Conservation (phyloP, 2,329 filamentous ascomycete species). For the Tolypocladium paradoxum region DNA sequence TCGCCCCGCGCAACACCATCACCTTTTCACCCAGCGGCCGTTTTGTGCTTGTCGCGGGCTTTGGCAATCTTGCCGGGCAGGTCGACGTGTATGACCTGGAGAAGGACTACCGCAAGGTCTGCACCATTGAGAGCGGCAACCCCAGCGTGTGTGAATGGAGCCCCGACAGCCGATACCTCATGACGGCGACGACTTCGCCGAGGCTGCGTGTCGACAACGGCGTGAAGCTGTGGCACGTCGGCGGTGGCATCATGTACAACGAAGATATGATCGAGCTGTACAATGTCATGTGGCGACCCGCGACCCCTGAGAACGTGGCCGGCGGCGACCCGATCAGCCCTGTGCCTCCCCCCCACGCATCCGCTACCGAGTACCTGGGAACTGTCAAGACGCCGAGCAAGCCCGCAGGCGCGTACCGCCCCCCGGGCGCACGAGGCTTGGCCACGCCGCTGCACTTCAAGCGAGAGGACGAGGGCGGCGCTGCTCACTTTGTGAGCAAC, state of each 20-base stretch:
- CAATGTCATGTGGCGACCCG: slow-evolving; percentile 79
- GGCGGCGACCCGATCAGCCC: slow-evolving; percentile 61
- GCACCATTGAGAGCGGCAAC: slow-evolving; percentile 90
- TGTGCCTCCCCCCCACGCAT: slow-evolving; percentile 69
- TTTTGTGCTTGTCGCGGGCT: slow-evolving; percentile 88
- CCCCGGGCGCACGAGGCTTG: slow-evolving; percentile 82
- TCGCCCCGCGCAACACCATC: slow-evolving; percentile 88
- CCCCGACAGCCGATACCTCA: slow-evolving; percentile 86
- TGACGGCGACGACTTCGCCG: slow-evolving; percentile 96
- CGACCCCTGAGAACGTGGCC: slow-evolving; percentile 46
- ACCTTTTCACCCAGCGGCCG: slow-evolving; percentile 87
- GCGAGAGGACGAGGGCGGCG: slow-evolving; percentile 92
- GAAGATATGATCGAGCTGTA: slow-evolving; percentile 94
- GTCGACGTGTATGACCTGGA: slow-evolving; percentile 96
- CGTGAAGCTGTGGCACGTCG: slow-evolving; percentile 87
- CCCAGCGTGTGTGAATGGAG: slow-evolving; percentile 96
- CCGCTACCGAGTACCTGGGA: slow-evolving; percentile 70
- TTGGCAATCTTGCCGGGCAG: slow-evolving; percentile 93
- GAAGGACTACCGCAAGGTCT: slow-evolving; percentile 86
- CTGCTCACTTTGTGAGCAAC: slow-evolving; percentile 72
- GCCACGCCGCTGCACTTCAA: slow-evolving; percentile 90
- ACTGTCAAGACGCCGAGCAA: slow-evolving; percentile 92
- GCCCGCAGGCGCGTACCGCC: slow-evolving; percentile 91
- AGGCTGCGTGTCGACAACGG: slow-evolving; percentile 94
- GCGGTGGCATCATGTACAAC: slow-evolving; percentile 83